Base-by-base conservation (phyloP, 441 rosid species). In the Francoa sonchifolia region DNA sequence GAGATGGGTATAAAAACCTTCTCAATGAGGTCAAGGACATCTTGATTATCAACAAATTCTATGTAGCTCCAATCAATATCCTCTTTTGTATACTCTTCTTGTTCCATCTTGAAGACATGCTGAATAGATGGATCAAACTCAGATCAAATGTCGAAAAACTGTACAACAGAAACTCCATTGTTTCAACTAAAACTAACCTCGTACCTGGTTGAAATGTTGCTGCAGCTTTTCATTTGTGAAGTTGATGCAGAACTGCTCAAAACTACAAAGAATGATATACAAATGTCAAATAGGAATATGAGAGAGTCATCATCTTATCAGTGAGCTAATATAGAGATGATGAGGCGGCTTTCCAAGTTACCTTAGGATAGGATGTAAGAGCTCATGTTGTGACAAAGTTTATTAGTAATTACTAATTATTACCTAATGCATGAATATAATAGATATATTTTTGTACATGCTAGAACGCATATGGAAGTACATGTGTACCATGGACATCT, bases 21-120 rank as follows among this genome's bases (percentile, higher is more conserved):
- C 58, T 79, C 89, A 25, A 79, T 79, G 52, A 79, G 58, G 55
- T 79, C 89, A 59, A 79, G 65, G 39, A 79, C 77, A 65, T 79
- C 79, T 53, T 76, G 75, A 59, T 79, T 79, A 59, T 79, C 89
- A 47, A 79, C 69, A 57, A 79, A 79, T 47, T 79, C 89, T 14
- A 79, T 71, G 62, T n/a, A n/a, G n/a, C n/a, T n/a, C n/a, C n/a
- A n/a, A n/a, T n/a, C n/a, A n/a, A n/a, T n/a, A n/a, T n/a, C 75
- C 59, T 79, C 89, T 63, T 71, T 67, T 42, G 70, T 67, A 48
- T 79, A 79, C 46, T 76, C 89, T 42, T 76, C 89, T 59, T 79
- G 89, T 68, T 79, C 89, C 84, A 73, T 76, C 63, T 79, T 79
- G 46, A 79, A 79, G 36, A 79, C 89, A 35, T 79, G 89, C 89